Evolutionary conservation across 2,329 filamentous ascomycete genomes (phyloP).

Genomic region (Ophiosphaerella herpotricha): DNA sequence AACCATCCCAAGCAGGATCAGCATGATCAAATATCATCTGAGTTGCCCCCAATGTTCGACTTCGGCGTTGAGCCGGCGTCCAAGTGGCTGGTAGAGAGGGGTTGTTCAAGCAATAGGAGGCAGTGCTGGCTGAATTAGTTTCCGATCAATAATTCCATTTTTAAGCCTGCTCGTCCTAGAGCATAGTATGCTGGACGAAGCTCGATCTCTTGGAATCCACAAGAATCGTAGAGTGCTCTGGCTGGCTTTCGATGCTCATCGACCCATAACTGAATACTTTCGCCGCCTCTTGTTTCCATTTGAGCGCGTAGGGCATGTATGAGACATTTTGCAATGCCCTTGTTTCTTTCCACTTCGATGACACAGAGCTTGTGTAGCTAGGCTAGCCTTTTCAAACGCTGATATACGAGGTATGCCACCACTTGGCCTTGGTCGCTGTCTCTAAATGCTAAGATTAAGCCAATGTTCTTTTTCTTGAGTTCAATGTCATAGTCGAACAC

Average conservation of each 20-base stretch:
- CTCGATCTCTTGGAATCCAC: constrained; percentile 54
- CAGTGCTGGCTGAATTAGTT: constrained; percentile 12
- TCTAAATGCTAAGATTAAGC: constrained; percentile 44
- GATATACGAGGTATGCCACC: constrained; percentile 49
- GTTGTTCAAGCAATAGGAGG: constrained; percentile 24
- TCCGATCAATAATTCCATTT: constrained; percentile 27
- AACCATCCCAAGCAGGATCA: background rate
- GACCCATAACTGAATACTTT: constrained; percentile 57
- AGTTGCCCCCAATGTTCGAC: background rate
- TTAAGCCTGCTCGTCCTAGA: constrained; percentile 52
- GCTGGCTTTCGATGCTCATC: constrained; percentile 54
- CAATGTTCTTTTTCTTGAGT: constrained; percentile 56
- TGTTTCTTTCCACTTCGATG: constrained; percentile 50
- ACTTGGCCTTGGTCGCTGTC: constrained; percentile 27
- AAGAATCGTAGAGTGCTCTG: constrained; percentile 50
- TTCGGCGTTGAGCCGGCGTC: background rate
- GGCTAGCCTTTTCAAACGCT: constrained; percentile 38
- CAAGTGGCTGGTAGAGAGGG: constrained; percentile 11
- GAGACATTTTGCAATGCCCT: constrained; percentile 54
- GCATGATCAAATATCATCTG: background rate
- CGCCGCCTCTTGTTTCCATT: constrained; percentile 53
- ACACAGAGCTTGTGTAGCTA: constrained; percentile 60
- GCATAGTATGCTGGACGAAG: constrained; percentile 57
- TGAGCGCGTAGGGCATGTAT: constrained; percentile 50
- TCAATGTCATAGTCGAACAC: constrained; percentile 54